These are phyloP conservation scores for Sugiyamaella sp. DNA, from an alignment of 1,139 yeast species.

Conservation along the genomic window DNA sequence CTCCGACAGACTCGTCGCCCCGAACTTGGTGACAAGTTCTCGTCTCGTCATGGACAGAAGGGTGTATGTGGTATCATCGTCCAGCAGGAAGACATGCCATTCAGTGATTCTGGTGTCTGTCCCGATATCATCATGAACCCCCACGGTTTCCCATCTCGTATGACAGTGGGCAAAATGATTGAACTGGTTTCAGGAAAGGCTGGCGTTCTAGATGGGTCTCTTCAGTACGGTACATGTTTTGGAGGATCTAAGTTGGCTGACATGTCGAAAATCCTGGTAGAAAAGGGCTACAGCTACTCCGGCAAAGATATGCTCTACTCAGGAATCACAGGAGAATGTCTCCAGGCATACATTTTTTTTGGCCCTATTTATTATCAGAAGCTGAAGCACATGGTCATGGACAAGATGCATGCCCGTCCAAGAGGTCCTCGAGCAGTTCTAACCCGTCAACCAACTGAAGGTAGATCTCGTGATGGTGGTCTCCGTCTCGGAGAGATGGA, in stretches of 20 bases:
- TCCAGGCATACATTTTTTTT: conserved; percentile 96
- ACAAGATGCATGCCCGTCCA: conserved; percentile 99
- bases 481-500: conserved; percentile 99
- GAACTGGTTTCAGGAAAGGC: conserved; percentile 97
- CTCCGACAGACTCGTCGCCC: conserved; percentile 97
- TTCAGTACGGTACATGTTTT: conserved; percentile 97
- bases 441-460: conserved; percentile 98
- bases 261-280: conserved; percentile 90
- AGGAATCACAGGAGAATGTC: conserved; percentile 97
- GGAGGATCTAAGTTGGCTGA: conserved; percentile 96
- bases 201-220: conserved; percentile 87
- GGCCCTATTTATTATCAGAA: conserved; percentile 98
- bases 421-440: conserved; percentile 98
- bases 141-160: conserved; percentile 99
- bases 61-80: conserved; percentile 99
- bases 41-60: conserved; percentile 97
- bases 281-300: conserved; percentile 89
- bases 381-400: conserved; percentile 97
- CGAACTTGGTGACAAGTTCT: conserved; percentile 95
- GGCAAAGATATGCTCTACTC: conserved; percentile 98
- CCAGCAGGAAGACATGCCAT: conserved; percentile 95
- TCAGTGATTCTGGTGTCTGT: conserved; percentile 82
- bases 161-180: conserved; percentile 99
- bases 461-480: conserved; percentile 99
- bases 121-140: conserved; percentile 99